Percentiles rank a stretch among this genome's conserved stretches.
Evolutionary conservation across 441 rosid genomes (phyloP).

Genomic region (Rhodomyrtus psidioides): DNA sequence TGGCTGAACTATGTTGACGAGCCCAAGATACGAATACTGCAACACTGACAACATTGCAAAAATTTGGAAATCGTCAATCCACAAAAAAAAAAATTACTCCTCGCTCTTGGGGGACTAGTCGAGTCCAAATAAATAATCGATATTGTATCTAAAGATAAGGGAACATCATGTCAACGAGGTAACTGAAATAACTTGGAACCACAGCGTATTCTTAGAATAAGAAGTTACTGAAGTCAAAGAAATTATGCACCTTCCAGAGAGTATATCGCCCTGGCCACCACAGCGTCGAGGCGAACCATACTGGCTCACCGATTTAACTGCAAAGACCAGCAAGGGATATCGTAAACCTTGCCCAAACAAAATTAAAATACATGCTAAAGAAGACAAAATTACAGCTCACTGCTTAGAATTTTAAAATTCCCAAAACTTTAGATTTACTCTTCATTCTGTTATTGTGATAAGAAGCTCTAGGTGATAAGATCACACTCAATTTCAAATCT

Average conservation of each 20-base stretch:
- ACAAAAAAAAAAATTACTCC: background rate
- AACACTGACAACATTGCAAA: slow-evolving; percentile 37
- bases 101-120: background rate
- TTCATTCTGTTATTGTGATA: background rate
- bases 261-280: slow-evolving; percentile 97
- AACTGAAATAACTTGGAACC: background rate
- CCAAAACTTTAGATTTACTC: background rate
- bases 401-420: background rate
- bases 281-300: slow-evolving; percentile 89
- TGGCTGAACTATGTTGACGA: slow-evolving; percentile 21
- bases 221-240: background rate
- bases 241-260: slow-evolving; percentile 69
- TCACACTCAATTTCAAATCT: background rate
- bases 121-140: background rate
- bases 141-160: background rate
- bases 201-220: background rate
- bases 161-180: background rate
- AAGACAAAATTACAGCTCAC: background rate
- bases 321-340: background rate
- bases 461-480: background rate
- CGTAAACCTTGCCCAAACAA: background rate
- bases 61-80: background rate
- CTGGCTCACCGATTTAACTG: slow-evolving; percentile 76
- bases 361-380: background rate
- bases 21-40: slow-evolving; percentile 92